Evolutionary conservation across 2,329 filamentous ascomycete genomes (phyloP), one percentile per base, ranked within the genome.

Genomic region (Daldinia sp.): DNA sequence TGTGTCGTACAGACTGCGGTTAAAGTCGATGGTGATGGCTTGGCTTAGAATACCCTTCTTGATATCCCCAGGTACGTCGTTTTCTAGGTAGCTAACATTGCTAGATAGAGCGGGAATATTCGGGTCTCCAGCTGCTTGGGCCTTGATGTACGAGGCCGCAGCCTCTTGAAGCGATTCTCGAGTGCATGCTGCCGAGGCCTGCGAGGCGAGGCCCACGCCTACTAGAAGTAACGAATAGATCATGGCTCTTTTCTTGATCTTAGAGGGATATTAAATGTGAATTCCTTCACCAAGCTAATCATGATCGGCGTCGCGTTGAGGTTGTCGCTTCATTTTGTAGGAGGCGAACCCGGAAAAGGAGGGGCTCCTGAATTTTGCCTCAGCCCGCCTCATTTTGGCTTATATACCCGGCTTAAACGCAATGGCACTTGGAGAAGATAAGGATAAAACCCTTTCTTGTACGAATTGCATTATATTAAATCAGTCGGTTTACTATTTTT

Each of bases 1-100:
- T 4, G 74, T 74, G 75, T 81, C 80, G 67, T 77, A 70, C 53
- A 77, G 76, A 64, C 77, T 80, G 65, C 78, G 78, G 66, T 76
- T 75, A 71, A 79, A 76, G 65, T 79, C 79, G 57, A 80, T 74
- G 26, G 69, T 74, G 33, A 82, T 72, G 6, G 76, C 68, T 66
- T 75, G 67, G 28, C 70, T 70, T 7, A 81, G 69, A 0, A 80
- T 67, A 1, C 77, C 74, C 20, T 63, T 66, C 50, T 62, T 46
- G 15, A 78, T 70, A 28, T 71, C 67, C 5, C 70, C 28, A 1
- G 69, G 56, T 15, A 68, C 70, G 72, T 80, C 78, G 68, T 81
- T 81, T 67, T 81, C 78, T 1, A 75, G 55, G 62, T 79, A 80
- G 58, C 67, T 75, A 0, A 65, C 65, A 46, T 76, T 73, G 33